A percentile compares a stretch with the other conserved stretches of the same genome.
phyloP scores from a whole-genome alignment of 2,329 filamentous ascomycete species.

The Ceratocystis lukuohia region DNA sequence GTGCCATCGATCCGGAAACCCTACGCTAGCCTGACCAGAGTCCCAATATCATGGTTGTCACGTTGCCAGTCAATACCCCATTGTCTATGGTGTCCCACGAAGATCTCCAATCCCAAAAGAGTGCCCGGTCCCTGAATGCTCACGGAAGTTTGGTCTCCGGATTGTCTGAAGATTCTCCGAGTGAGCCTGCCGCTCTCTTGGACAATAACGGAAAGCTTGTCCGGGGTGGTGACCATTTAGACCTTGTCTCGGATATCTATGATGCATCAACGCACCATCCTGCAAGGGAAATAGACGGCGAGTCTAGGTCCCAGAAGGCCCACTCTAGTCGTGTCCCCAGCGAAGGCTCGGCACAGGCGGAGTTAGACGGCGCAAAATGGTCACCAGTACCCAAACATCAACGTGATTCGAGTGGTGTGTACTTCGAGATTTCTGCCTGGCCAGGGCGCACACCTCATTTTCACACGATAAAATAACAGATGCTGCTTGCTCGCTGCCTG shows the following conservation, averaged over 20 bases:
- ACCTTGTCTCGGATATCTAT: not conserved
- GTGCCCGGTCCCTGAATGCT: not conserved
- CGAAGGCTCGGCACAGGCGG: not conserved
- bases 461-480: conserved; percentile 7
- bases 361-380: conserved; percentile 4
- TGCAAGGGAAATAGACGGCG: not conserved
- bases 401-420: conserved; percentile 6
- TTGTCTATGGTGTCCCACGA: conserved; percentile 1
- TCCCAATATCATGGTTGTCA: not conserved
- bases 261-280: not conserved
- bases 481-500: conserved; percentile 4
- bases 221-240: not conserved
- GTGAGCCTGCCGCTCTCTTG: not conserved
- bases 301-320: not conserved
- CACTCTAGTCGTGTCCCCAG: conserved; percentile 6
- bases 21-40: not conserved
- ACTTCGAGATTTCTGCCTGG: not conserved
- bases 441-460: not conserved
- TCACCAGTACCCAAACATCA: conserved; percentile 8
- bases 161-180: not conserved
- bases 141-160: not conserved
- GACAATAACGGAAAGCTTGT: not conserved
- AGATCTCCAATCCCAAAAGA: conserved; percentile 1
- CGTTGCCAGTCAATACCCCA: not conserved
- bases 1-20: not conserved